These are phyloP conservation scores for Colletotrichum navitas DNA, from an alignment of 2,329 filamentous ascomycete genomes.

Conservation along the genomic window DNA sequence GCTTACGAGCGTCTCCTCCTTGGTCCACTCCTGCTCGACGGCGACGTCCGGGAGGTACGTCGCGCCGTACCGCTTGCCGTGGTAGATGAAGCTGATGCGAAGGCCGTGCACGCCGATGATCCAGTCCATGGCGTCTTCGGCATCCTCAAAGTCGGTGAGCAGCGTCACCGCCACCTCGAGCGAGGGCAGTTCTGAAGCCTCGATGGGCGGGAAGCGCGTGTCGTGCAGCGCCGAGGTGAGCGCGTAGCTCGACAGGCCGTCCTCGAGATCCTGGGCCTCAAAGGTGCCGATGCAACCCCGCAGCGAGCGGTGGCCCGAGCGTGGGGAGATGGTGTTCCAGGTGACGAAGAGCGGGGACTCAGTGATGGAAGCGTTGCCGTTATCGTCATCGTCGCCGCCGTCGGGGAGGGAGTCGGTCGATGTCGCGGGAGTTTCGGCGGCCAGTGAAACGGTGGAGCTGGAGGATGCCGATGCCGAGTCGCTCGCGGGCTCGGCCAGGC, in stretches of 20 bases:
- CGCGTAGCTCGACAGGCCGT: conserved; percentile 83
- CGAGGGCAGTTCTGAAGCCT: conserved; percentile 64
- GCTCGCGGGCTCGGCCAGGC: conserved; percentile 52
- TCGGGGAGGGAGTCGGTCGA: conserved; percentile 56
- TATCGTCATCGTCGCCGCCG: conserved; percentile 37
- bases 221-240: conserved; percentile 80
- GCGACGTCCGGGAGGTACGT: conserved; percentile 96
- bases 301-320: conserved; percentile 72
- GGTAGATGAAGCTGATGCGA: conserved; percentile 84
- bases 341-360: conserved; percentile 90
- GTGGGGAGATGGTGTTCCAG: conserved; percentile 82
- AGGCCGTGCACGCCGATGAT: conserved; percentile 87
- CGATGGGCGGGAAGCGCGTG: conserved; percentile 70
- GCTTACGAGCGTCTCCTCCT: conserved; percentile 90
- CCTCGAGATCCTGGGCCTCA: conserved; percentile 77
- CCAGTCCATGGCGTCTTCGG: conserved; percentile 84
- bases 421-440: conserved; percentile 58
- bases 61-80: conserved; percentile 79
- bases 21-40: conserved; percentile 92
- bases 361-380: conserved; percentile 50
- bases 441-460: conserved; percentile 54
- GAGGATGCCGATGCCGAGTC: conserved; percentile 51
- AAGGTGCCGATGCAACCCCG: conserved; percentile 98
- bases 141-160: conserved; percentile 86
- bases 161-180: conserved; percentile 81